phyloP scores from a whole-genome alignment of 2,329 filamentous ascomycete genomes.

The Diaporthe vaccinii region DNA sequence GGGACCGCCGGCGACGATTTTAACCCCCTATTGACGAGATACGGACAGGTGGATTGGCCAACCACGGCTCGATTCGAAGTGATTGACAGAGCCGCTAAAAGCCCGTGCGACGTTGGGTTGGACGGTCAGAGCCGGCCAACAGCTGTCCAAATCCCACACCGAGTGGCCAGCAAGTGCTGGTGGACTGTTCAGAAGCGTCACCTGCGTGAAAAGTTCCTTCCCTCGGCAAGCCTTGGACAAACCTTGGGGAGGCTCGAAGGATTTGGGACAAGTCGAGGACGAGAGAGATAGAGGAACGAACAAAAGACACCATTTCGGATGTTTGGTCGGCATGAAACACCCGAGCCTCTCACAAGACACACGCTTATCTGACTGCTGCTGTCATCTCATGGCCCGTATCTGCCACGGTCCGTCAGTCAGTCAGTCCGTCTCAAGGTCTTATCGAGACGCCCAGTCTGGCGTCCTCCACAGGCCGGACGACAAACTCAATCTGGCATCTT shows the following conservation, averaged over 20 bases:
- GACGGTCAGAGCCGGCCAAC: neutral
- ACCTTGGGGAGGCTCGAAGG: neutral
- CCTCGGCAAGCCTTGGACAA: slow-evolving; percentile 3
- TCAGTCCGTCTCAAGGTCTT: slow-evolving; percentile 8
- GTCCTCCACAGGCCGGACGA: slow-evolving; percentile 18
- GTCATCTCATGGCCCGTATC: slow-evolving; percentile 16
- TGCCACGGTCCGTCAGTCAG: neutral
- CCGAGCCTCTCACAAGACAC: slow-evolving; percentile 11
- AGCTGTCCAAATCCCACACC: slow-evolving; percentile 11
- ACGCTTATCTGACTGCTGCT: slow-evolving; percentile 2
- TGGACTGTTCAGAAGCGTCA: neutral
- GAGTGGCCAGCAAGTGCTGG: neutral
- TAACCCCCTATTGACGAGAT: slow-evolving; percentile 5
- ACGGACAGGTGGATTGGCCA: neutral
- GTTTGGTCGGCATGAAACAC: neutral
- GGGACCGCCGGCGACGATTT: slow-evolving; percentile 3
- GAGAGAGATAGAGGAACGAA: slow-evolving; percentile 1
- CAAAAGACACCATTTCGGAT: neutral
- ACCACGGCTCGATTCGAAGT: neutral
- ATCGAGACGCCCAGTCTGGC: slow-evolving; percentile 24
- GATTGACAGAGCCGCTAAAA: slow-evolving; percentile 25
- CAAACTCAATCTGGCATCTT: slow-evolving; percentile 22
- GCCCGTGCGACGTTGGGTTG: slow-evolving; percentile 21
- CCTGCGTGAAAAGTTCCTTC: neutral
- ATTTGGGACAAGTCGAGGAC: neutral